These are phyloP conservation scores for Theileria orientalis DNA, from an alignment of 169 alveolate genomes.

Conservation along the genomic window DNA sequence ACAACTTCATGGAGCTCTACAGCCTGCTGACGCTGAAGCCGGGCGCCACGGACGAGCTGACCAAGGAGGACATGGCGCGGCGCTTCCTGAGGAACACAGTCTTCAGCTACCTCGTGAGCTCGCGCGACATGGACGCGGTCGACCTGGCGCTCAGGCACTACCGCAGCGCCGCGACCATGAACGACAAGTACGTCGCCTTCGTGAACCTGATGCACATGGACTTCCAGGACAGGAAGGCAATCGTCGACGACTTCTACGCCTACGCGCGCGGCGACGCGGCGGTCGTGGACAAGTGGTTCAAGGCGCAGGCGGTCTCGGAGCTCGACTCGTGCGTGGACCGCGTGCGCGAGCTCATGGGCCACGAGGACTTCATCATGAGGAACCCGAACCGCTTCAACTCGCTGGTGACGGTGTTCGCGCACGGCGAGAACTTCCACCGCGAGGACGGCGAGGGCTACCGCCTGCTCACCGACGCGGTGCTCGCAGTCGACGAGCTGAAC, in stretches of 20 bases:
- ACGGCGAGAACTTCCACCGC: slow-evolving; percentile 72
- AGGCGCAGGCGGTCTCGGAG: slow-evolving; percentile 71
- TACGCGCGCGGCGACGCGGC: slow-evolving; percentile 62
- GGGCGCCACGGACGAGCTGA: slow-evolving; percentile 39
- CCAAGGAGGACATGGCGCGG: slow-evolving; percentile 63
- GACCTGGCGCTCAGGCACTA: slow-evolving; percentile 54
- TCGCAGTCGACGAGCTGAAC: slow-evolving; percentile 74
- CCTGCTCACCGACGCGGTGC: slow-evolving; percentile 77
- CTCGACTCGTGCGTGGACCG: slow-evolving; percentile 65
- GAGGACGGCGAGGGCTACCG: slow-evolving; percentile 81
- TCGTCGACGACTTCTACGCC: slow-evolving; percentile 54
- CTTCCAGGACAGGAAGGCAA: slow-evolving; percentile 35
- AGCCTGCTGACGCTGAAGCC: slow-evolving; percentile 13
- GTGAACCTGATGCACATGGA: slow-evolving; percentile 62
- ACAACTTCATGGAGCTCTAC: slow-evolving; percentile 27
- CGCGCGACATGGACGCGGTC: slow-evolving; percentile 46
- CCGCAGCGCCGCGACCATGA: slow-evolving; percentile 31
- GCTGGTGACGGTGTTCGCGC: slow-evolving; percentile 76
- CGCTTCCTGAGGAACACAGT: slow-evolving; percentile 56
- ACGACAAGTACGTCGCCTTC: slow-evolving; percentile 57
- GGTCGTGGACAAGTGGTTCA: slow-evolving; percentile 75
- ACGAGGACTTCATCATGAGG: slow-evolving; percentile 68
- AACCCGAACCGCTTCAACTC: slow-evolving; percentile 78
- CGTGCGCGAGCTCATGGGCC: slow-evolving; percentile 52
- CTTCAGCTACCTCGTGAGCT: slow-evolving; percentile 43